Evolutionary conservation across 805 yeast species (phyloP), one percentile per base, ranked within the genome.

Genomic region (Metschnikowia colocasiae): DNA sequence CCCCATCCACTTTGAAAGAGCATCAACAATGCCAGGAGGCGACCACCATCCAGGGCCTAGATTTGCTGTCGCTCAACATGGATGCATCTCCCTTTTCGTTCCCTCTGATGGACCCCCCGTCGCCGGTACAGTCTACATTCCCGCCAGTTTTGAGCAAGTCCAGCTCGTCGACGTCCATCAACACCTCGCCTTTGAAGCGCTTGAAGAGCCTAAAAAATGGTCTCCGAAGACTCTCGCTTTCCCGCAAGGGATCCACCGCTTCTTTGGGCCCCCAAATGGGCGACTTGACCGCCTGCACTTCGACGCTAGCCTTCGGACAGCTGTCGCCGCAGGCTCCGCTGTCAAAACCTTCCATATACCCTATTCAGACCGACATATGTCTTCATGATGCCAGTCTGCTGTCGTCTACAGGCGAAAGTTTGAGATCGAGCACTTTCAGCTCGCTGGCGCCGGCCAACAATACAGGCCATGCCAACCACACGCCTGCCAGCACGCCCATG

Each of bases 141-240:
- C 39, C 47, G 37, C 36, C 38, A 23, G 43, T 12, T 2, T 23
- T 40, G 30, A 16, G 30, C 41, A 46, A 31, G 45, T 30, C 50
- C 32, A 38, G 15, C 31, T 36, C 37, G 29, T 32, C 47, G 25
- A n/a, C 46, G 27, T 18, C 41, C 30, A 29, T 40, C 29, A 59
- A 49, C 51, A 54, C 62, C 26, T 58, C 65, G 43, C 75, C 74
- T 2, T 58, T 69, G 48, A 63, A 63, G 43, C 59, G 72, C 41
- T 58, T 71, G 42, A 69, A 67, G 46, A 67, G 67, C 51, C 54
- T 71, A 34, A 69, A 68, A 43, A 62, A 64, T 15, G 71, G 73
- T 4, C 68, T 72, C 16, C 58, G 75, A 48, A 68, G 68, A 54
- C 58, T 70, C 35, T 64, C 71, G 15, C 55, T 70, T 20, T 51